Evolutionary conservation across 352 stramenopile species (phyloP), one percentile per base, ranked within the genome.

Genomic region (Stramenopiles sp.): DNA sequence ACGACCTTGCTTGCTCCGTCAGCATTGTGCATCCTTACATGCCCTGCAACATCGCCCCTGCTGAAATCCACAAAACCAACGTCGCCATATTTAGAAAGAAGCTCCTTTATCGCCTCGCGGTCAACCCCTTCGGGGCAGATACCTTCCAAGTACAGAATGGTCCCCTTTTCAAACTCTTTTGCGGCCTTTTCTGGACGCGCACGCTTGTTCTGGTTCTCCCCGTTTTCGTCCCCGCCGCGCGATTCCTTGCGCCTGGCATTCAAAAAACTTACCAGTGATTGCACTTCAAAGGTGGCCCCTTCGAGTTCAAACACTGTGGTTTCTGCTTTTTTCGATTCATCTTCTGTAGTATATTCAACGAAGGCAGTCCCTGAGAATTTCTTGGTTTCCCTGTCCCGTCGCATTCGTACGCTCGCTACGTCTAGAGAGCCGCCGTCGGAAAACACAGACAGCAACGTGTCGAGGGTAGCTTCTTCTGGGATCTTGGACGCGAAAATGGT

Each of bases 401-500:
- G 53, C 53, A 71, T 71, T 35, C 53, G 53, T 2, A 71, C 53
- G 6, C 53, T 71, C 12, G 35, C 33, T 6, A 71, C 53, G 2
- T 31, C 35, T 2, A 71, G 35, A 6, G 53, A 6, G 12, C 35
- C 12, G 6, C 2, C 35, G 12, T 71, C 2, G 12, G 2, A 6
- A 71, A 71, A 71, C 12, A 71, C 4, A 4, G 4, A 31, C 33
- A 71, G 33, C 30, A 78, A 63, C 1, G 76, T 77, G 25, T 77
- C 74, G 0, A 75, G 35, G 12, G 76, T 37, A 49, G 76, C 73
- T 4, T 37, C 36, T 1, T 35, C 63, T n/a, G 68, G 68, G n/a
- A 78, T 74, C 12, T 63, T 63, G 18, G 75, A 77, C 1, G 76
- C 76, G 32, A 77, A 78, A 6, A 78, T 37, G 30, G 76, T 78